Evolutionary conservation across 1,139 yeast genomes (phyloP).

Genomic region (Kodamaea plutei): DNA sequence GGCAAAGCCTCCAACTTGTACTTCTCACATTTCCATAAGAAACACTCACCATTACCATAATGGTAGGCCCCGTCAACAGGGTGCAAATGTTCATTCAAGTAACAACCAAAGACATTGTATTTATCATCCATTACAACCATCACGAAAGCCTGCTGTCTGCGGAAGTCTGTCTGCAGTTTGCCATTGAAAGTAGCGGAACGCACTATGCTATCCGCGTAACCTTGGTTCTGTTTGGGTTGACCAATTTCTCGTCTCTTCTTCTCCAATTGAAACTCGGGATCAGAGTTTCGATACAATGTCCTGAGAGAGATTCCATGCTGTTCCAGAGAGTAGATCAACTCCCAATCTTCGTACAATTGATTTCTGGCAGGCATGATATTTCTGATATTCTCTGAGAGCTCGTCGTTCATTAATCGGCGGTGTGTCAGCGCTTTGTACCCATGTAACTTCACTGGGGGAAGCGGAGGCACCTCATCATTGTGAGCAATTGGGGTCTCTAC

Average conservation of each 20-base stretch:
- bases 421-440: slow-evolving; percentile 62
- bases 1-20: slow-evolving; percentile 17
- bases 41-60: slow-evolving; percentile 94
- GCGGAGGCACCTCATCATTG: slow-evolving; percentile 26
- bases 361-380: slow-evolving; percentile 70
- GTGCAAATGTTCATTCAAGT: slow-evolving; percentile 67
- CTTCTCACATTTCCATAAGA: slow-evolving; percentile 71
- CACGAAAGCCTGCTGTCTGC: slow-evolving; percentile 61
- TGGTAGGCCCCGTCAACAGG: slow-evolving; percentile 70
- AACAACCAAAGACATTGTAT: slow-evolving; percentile 76
- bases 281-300: slow-evolving; percentile 56
- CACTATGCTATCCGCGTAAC: slow-evolving; percentile 38
- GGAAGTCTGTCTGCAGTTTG: slow-evolving; percentile 10
- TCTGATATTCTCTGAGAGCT: slow-evolving; percentile 72
- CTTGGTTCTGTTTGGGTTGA: slow-evolving; percentile 20
- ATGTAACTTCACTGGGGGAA: slow-evolving; percentile 25
- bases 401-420: slow-evolving; percentile 51
- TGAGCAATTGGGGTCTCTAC: not conserved
- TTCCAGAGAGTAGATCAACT: slow-evolving; percentile 72
- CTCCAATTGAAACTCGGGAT: slow-evolving; percentile 29
- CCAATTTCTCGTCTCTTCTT: slow-evolving; percentile 12
- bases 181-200: slow-evolving; percentile 17
- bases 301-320: slow-evolving; percentile 87
- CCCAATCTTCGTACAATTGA: slow-evolving; percentile 77
- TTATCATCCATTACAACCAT: slow-evolving; percentile 61